A percentile compares a stretch with the other conserved stretches of the same genome.
Evolutionary conservation across 139 green algal genomes (phyloP).

Genomic region (Nannochloris sp.): DNA sequence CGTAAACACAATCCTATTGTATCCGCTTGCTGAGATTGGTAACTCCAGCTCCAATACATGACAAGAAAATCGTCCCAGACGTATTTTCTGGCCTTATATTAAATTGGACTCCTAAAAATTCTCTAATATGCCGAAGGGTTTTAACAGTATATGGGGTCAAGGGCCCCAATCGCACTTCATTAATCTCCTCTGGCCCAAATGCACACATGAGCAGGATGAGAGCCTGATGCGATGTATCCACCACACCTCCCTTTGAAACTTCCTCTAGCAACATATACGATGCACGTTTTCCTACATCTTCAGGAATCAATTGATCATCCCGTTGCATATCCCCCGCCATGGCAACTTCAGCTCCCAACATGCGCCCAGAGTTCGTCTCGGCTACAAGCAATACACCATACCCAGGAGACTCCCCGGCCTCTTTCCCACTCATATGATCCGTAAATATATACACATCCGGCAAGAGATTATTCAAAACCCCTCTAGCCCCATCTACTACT

Average conservation of each 20-base stretch:
- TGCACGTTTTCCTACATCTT: slow-evolving; percentile 73
- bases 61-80: slow-evolving; percentile 83
- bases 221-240: slow-evolving; percentile 70
- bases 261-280: slow-evolving; percentile 81
- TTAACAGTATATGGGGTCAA: slow-evolving; percentile 77
- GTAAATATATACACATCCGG: slow-evolving; percentile 99
- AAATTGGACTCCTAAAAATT: slow-evolving; percentile 90
- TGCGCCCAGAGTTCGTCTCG: slow-evolving; percentile 84
- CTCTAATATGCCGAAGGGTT: slow-evolving; percentile 75
- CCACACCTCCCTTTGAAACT: slow-evolving; percentile 75
- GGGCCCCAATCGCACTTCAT: slow-evolving; percentile 73
- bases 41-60: slow-evolving; percentile 78
- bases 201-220: slow-evolving; percentile 81
- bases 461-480: slow-evolving; percentile 86
- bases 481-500: slow-evolving; percentile 78
- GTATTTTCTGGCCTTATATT: slow-evolving; percentile 69
- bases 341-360: slow-evolving; percentile 67
- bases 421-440: slow-evolving; percentile 69
- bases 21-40: slow-evolving; percentile 71
- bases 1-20: slow-evolving; percentile 14
- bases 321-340: neutral
- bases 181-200: slow-evolving; percentile 75
- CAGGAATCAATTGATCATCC: slow-evolving; percentile 51
- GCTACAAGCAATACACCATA: slow-evolving; percentile 92
- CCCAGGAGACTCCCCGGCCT: slow-evolving; percentile 69